Percentiles rank a stretch among this genome's conserved stretches.
Conservation (phyloP, 2,329 filamentous ascomycete species). For the Macrophomina tecta region DNA sequence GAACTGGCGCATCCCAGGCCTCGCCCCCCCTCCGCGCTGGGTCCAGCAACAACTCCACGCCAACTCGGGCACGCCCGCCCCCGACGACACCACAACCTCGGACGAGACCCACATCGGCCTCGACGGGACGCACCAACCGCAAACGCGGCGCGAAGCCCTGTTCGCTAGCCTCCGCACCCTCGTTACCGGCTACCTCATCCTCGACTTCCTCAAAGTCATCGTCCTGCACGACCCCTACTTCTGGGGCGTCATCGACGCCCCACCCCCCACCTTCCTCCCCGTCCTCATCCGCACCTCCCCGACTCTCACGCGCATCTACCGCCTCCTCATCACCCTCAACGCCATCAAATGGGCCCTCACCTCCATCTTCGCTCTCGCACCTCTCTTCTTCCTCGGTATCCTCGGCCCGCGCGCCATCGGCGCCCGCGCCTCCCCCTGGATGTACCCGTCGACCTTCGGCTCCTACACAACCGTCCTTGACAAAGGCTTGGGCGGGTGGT, state of each 20-base stretch:
- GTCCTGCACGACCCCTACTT: slow-evolving; percentile 84
- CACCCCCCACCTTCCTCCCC: slow-evolving; percentile 51
- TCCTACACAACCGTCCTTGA: slow-evolving; percentile 62
- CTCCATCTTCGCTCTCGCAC: slow-evolving; percentile 64
- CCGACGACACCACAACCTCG: slow-evolving; percentile 1
- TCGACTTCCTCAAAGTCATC: slow-evolving; percentile 73
- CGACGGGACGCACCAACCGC: slow-evolving; percentile 47
- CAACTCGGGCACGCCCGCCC: slow-evolving; percentile 34
- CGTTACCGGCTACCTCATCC: slow-evolving; percentile 65
- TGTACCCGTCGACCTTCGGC: slow-evolving; percentile 67
- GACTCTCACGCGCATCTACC: slow-evolving; percentile 59
- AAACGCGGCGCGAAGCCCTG: slow-evolving; percentile 43
- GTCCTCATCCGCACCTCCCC: slow-evolving; percentile 51
- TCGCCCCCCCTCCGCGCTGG: slow-evolving; percentile 52
- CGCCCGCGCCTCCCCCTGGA: slow-evolving; percentile 64
- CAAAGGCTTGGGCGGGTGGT: slow-evolving; percentile 77
- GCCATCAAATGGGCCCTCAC: slow-evolving; percentile 67
- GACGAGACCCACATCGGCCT: slow-evolving; percentile 30
- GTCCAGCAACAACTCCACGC: slow-evolving; percentile 47
- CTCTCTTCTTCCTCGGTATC: slow-evolving; percentile 65
- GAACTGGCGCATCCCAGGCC: slow-evolving; percentile 61
- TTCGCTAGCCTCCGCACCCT: slow-evolving; percentile 47
- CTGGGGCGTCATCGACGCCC: slow-evolving; percentile 54
- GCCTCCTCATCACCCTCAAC: slow-evolving; percentile 61
- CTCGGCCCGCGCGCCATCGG: slow-evolving; percentile 67